phyloP scores from a whole-genome alignment of 768 basidiomycete species.

The Boletus coccyginus region DNA sequence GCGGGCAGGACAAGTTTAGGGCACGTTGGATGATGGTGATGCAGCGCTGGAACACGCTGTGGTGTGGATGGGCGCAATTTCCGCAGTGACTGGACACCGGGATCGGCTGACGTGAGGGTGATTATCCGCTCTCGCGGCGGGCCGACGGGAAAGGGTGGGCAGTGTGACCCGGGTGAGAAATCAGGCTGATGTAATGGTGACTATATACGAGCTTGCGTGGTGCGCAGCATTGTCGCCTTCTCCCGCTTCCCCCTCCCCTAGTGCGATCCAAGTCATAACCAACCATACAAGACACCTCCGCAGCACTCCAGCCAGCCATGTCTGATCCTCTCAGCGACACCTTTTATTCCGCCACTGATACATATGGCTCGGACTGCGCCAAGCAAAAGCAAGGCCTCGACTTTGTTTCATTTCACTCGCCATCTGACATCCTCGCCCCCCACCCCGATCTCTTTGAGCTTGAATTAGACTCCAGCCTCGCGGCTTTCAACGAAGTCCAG shows the following conservation, averaged over 20 bases:
- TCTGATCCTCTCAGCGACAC: conserved; percentile 31
- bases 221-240: conserved; percentile 29
- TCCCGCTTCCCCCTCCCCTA: conserved; percentile 1
- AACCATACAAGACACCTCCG: conserved; percentile 20
- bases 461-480: conserved; percentile 72
- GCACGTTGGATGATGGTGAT: not conserved
- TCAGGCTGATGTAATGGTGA: conserved; percentile 32
- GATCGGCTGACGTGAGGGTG: conserved; percentile 16
- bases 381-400: conserved; percentile 49
- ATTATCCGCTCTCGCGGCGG: conserved; percentile 12
- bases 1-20: not conserved
- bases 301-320: conserved; percentile 28
- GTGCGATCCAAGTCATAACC: conserved; percentile 17
- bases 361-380: conserved; percentile 37
- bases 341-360: conserved; percentile 34
- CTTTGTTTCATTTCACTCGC: conserved; percentile 68
- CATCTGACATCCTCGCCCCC: conserved; percentile 70
- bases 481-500: conserved; percentile 61
- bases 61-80: conserved; percentile 3
- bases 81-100: conserved; percentile 12
- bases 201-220: conserved; percentile 36
- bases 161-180: conserved; percentile 31
- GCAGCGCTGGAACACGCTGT: not conserved
- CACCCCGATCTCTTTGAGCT: conserved; percentile 81
- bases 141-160: conserved; percentile 24